phyloP scores from a whole-genome alignment of 768 basidiomycete species.

The Collybia mongolica region DNA sequence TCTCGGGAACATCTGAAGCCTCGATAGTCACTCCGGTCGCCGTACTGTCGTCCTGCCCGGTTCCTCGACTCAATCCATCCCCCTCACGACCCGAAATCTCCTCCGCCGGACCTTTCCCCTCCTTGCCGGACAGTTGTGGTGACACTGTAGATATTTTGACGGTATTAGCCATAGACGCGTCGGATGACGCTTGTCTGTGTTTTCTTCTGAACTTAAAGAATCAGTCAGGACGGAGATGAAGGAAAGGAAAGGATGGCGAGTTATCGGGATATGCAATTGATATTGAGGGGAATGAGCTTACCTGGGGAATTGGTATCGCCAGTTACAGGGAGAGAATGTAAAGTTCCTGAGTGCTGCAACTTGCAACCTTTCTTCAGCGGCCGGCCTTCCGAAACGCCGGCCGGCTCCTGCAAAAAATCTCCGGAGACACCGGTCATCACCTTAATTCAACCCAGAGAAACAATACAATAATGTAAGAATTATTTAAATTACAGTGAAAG shows the following conservation, averaged over 20 bases:
- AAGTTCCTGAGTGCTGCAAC: conserved; percentile 15
- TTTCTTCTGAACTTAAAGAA: conserved; percentile 24
- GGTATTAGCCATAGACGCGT: conserved; percentile 82
- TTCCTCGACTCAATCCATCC: conserved; percentile 18
- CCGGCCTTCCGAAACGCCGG: conserved; percentile 7
- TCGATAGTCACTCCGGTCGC: conserved; percentile 7
- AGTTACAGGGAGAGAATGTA: conserved; percentile 24
- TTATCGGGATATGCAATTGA: neutral
- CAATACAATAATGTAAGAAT: neutral
- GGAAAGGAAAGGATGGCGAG: neutral
- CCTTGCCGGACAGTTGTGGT: conserved; percentile 41
- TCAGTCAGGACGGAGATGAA: neutral
- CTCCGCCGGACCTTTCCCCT: conserved; percentile 29
- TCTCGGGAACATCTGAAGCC: conserved; percentile 12
- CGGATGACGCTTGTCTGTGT: conserved; percentile 54
- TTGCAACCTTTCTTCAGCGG: conserved; percentile 13
- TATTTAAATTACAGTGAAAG: too few relatives aligned
- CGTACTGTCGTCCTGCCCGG: conserved; percentile 4
- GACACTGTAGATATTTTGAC: conserved; percentile 45
- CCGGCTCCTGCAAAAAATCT: neutral
- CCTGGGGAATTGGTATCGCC: conserved; percentile 38
- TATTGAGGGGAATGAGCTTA: conserved; percentile 10
- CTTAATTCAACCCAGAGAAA: neutral
- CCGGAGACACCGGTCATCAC: conserved; percentile 11
- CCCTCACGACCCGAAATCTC: conserved; percentile 22